Evolutionary conservation across 805 yeast genomes (phyloP), one percentile per base, ranked within the genome.

Genomic region (Lachancea meyersii): DNA sequence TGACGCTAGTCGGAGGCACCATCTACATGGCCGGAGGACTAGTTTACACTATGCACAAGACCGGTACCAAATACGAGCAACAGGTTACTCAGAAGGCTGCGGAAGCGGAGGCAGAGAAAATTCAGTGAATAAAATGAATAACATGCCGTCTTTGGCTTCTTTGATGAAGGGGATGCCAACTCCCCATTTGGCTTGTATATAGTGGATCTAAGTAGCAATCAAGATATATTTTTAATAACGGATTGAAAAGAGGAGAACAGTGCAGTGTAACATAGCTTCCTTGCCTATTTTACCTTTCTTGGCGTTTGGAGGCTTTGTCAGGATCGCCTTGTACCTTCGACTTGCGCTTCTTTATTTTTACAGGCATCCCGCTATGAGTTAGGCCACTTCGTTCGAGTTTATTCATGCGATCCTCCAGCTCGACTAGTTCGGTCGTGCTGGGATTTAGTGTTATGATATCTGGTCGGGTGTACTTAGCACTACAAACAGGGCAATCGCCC

Each of bases 1-100:
- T 82, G 18, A 73, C 82, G 3, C 68, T 83, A 23, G 74, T 80
- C 17, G 89, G 89, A 38, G 73, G 73, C 35, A 62, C 74, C 1
- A 43, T 68, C 40, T 76, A 73, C 59, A 71, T 77, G 71, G 53
- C 69, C 9, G 74, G 72, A 23, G 79, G 79, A 44, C 67, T 77
- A 36, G 68, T 69, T 18, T 73, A 71, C 60, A 75, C 76, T 11
- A 58, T 77, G 43, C 76, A 74, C 59, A 67, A 62, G 50, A 76
- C 75, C 36, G 79, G 80, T 48, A 70, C 70, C 53, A 67, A 68
- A 42, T 73, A 72, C 43, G 79, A 76, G 55, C 62, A 65, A 40
- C 68, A 72, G 50, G 52, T 68, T 36, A 61, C 66, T 1, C 48
- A 53, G 31, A 62, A 62, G 46, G 41, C 37, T 16, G 35, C 19